Evolutionary conservation across 2,329 filamentous ascomycete species (phyloP), one percentile per base, ranked within the genome.

Genomic region (Arthrinium phaeospermum): DNA sequence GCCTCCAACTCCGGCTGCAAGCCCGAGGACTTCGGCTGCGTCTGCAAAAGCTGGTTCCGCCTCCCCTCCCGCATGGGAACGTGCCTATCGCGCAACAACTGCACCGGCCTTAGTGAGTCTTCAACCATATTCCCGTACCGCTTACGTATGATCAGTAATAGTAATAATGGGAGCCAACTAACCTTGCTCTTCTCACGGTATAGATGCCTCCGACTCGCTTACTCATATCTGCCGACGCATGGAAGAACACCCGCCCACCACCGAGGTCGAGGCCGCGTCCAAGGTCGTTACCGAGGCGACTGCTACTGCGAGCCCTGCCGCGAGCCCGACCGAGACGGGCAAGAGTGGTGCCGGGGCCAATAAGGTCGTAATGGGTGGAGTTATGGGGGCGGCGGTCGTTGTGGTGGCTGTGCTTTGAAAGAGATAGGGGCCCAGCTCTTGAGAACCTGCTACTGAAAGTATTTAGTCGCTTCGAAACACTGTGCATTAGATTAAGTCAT

Each of bases 191-290:
- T 5, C 27, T 5, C 3, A 1, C 57, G 4, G 4, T 22, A 3
- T 44, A 68, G 67, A 46, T 44, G 67, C 67, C 37, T 16, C 41
- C 13, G 19, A 30, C 41, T 24, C 67, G 4, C n/a, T 68, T 22
- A 41, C 13, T 10, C 13, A 68, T 5, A 19, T 68, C 4, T 68
- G 67, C 67, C 13, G 45, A 12, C 67, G 67, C 34, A 46, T 68
- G 67, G 27, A 44, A 14, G 41, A 68, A n/a, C 46, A 68, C 14
- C 67, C 67, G n/a, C 16, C 41, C 13, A 22, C 1, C 41, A 30
- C 41, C 41, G 67, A 68, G 41, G 67, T 68, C 41, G 41, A 45
- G 67, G 67, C 67, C 41, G 67, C 67, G 5, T 68, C 67, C 67
- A 46, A 41, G n/a, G 67, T 16, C 41, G 41, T 68, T 0, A 22